Evolutionary conservation across 1,139 yeast genomes (phyloP).

Genomic region (Lodderomyces parapsilosis): DNA sequence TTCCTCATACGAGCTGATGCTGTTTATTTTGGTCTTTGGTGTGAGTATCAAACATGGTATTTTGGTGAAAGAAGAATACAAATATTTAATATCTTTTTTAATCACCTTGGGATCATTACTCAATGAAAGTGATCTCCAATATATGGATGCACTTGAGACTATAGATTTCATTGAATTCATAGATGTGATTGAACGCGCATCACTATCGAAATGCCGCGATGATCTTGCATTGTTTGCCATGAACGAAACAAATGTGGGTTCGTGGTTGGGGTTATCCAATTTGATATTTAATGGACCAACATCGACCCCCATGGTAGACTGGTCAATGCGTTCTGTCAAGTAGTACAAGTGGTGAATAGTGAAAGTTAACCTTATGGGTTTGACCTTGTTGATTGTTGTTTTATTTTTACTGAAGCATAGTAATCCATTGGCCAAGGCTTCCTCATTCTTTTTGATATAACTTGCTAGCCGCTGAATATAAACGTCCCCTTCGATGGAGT

Average conservation of each 20-base stretch:
- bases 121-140: conserved; percentile 40
- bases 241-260: conserved; percentile 53
- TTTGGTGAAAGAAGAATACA: conserved; percentile 65
- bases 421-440: conserved; percentile 46
- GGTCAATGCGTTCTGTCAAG: conserved; percentile 56
- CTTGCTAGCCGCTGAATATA: conserved; percentile 42
- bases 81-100: conserved; percentile 51
- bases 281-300: conserved; percentile 67
- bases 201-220: conserved; percentile 50
- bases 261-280: conserved; percentile 57
- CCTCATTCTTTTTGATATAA: conserved; percentile 43
- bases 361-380: conserved; percentile 53
- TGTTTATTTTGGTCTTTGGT: conserved; percentile 56
- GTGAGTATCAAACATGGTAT: conserved; percentile 62
- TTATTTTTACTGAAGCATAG: conserved; percentile 39
- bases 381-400: conserved; percentile 22
- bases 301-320: conserved; percentile 49
- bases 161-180: conserved; percentile 63
- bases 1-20: conserved; percentile 63
- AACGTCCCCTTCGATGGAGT: conserved; percentile 43
- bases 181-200: conserved; percentile 60
- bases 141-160: conserved; percentile 44
- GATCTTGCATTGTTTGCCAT: conserved; percentile 49
- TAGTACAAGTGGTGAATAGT: conserved; percentile 66
- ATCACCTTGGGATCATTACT: conserved; percentile 44